Conservation (phyloP, 1,284 basidiomycete species). For the Irpex sp. region DNA sequence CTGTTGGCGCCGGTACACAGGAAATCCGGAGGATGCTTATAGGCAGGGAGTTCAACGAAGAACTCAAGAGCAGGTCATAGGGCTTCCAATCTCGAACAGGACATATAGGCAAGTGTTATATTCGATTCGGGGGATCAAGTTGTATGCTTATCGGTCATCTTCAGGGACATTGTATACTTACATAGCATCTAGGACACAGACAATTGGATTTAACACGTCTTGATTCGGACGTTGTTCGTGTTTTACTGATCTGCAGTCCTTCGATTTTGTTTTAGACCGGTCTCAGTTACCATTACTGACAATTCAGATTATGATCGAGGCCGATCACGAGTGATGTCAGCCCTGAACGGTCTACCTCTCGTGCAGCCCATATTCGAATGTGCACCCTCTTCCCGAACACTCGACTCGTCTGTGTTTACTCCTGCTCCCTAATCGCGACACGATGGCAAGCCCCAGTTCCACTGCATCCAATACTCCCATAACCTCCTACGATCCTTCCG, state of each 20-base stretch:
- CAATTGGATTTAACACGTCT: not conserved
- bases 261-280: not conserved
- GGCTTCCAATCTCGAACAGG: not conserved
- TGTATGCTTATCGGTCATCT: not conserved
- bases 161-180: not conserved
- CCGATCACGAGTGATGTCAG: not conserved
- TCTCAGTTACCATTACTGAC: not conserved
- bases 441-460: not conserved
- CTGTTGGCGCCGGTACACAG: conserved; percentile 90
- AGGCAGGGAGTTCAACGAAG: conserved; percentile 83
- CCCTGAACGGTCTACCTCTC: not conserved
- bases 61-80: conserved; percentile 37
- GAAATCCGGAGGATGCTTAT: conserved; percentile 91
- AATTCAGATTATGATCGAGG: not conserved
- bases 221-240: not conserved
- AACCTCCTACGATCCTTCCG: no score
- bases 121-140: not conserved
- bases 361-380: not conserved
- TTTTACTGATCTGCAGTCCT: no score
- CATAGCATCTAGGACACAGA: not conserved
- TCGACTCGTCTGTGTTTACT: not conserved
- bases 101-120: not conserved
- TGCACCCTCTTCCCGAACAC: not conserved
- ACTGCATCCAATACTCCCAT: not conserved
- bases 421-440: not conserved